Evolutionary conservation across 139 green algal genomes (phyloP), one percentile per base, ranked within the genome.

Genomic region (Pleodorina starrii): DNA sequence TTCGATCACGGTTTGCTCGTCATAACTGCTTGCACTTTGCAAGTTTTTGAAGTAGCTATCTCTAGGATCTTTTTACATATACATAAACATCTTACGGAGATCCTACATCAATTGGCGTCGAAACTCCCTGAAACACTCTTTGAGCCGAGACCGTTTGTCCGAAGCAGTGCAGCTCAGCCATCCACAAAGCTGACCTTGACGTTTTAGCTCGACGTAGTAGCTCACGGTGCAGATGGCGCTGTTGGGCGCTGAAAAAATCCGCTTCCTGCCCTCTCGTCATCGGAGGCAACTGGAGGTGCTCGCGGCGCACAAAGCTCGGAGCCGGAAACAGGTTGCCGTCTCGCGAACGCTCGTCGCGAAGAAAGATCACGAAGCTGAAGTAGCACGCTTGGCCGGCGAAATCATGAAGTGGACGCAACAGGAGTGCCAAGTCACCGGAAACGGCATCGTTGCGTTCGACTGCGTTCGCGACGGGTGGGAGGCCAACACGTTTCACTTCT

Each of bases 331-430:
- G 50, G 75, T 97, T 10, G 91, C 91, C 0, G 96, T 95, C 91
- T 95, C 77, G 85, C 96, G 97, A 87, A 97, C 95, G 12, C 75
- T 98, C 11, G 69, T 95, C 27, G 92, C 91, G 0, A 92, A 92
- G 51, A 80, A 89, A n/a, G 95, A 92, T 3, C 69, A 90, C 6
- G 87, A 89, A 11, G 38, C 35, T 7, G 40, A 78, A 19, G 91
- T 98, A n/a, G 50, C 77, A n/a, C 36, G 91, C 43, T 69, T 97
- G 46, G 95, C 93, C 51, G 38, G 86, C 16, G 68, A 94, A 6
- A 76, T 97, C 4, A 48, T 90, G 2, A 84, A 86, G 17, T 96
- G 91, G 48, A 94, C 91, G 5, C 38, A 89, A 6, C 48, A 86
- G 27, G 78, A 90, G 32, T 50, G 29, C 5, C 43, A 78, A 36